These are phyloP conservation scores for Xylariaceae sp. DNA, from an alignment of 2,329 filamentous ascomycete genomes.

Conservation along the genomic window DNA sequence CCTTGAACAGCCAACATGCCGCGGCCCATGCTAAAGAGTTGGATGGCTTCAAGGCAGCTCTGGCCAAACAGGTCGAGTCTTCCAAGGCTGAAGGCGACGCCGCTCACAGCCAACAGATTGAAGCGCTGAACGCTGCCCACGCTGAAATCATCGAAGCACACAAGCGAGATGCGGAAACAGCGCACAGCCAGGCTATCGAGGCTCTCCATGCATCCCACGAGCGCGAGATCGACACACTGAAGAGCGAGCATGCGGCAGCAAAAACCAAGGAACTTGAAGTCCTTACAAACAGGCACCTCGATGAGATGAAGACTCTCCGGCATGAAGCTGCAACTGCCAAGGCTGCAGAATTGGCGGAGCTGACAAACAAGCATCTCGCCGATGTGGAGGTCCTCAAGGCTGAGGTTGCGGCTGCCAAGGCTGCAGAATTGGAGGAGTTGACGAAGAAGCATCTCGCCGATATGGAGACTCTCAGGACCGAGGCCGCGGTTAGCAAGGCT, in stretches of 20 bases:
- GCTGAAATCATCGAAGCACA: slow-evolving; percentile 29
- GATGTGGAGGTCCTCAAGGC: slow-evolving; percentile 22
- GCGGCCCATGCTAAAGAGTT: slow-evolving; percentile 28
- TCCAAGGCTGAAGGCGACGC: slow-evolving; percentile 29
- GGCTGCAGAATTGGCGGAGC: slow-evolving; percentile 14
- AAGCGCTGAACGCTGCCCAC: slow-evolving; percentile 28
- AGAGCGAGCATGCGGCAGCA: slow-evolving; percentile 22
- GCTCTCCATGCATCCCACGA: slow-evolving; percentile 27
- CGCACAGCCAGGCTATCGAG: slow-evolving; percentile 24
- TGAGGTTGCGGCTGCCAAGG: slow-evolving; percentile 21
- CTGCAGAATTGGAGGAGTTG: slow-evolving; percentile 16
- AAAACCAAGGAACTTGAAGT: slow-evolving; percentile 24
- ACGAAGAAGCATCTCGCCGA: slow-evolving; percentile 19
- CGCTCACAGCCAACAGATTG: slow-evolving; percentile 27
- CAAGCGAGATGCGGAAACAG: slow-evolving; percentile 26
- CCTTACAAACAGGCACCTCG: slow-evolving; percentile 19
- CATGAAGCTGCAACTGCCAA: slow-evolving; percentile 20
- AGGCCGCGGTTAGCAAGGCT: slow-evolving; percentile 20
- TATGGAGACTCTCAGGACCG: slow-evolving; percentile 20
- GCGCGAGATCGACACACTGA: slow-evolving; percentile 24
- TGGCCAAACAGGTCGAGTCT: slow-evolving; percentile 30
- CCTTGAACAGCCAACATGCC: slow-evolving; percentile 26
- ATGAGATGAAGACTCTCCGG: slow-evolving; percentile 22
- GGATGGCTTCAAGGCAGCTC: slow-evolving; percentile 27
- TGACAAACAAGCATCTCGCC: slow-evolving; percentile 17